Percentiles rank a stretch among this genome's conserved stretches.
These are phyloP conservation scores for Leccinum pellstonianum DNA, from an alignment of 768 basidiomycete species.

Conservation along the genomic window DNA sequence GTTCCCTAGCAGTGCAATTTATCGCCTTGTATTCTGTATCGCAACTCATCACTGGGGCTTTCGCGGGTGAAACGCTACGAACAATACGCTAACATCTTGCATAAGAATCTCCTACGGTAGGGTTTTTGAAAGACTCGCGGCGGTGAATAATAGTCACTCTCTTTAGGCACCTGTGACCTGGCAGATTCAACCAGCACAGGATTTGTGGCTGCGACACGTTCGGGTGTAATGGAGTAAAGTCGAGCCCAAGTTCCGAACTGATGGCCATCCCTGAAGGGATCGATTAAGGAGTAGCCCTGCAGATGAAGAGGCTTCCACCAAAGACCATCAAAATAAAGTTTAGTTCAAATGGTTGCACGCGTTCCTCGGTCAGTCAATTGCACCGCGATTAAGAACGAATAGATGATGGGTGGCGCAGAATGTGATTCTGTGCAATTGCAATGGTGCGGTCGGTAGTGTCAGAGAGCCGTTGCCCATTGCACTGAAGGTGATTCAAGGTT, in stretches of 20 bases:
- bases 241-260: neutral
- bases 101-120: too few relatives aligned
- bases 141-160: too few relatives aligned
- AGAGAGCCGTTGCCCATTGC: neutral
- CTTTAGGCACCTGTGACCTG: too few relatives aligned
- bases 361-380: neutral
- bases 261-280: neutral
- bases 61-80: too few relatives aligned
- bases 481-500: neutral
- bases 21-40: too few relatives aligned
- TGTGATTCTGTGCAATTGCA: neutral
- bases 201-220: neutral
- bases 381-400: neutral
- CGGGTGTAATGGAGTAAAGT: too few relatives aligned
- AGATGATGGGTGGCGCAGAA: neutral
- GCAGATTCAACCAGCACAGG: too few relatives aligned
- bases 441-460: neutral
- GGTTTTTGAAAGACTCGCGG: too few relatives aligned
- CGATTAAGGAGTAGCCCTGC: neutral
- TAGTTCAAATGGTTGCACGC: neutral
- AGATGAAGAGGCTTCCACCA: neutral
- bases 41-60: too few relatives aligned
- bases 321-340: neutral
- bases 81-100: too few relatives aligned
- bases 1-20: neutral